Conservation (phyloP, 768 basidiomycete species). For the Pisolithus microcarpus region DNA sequence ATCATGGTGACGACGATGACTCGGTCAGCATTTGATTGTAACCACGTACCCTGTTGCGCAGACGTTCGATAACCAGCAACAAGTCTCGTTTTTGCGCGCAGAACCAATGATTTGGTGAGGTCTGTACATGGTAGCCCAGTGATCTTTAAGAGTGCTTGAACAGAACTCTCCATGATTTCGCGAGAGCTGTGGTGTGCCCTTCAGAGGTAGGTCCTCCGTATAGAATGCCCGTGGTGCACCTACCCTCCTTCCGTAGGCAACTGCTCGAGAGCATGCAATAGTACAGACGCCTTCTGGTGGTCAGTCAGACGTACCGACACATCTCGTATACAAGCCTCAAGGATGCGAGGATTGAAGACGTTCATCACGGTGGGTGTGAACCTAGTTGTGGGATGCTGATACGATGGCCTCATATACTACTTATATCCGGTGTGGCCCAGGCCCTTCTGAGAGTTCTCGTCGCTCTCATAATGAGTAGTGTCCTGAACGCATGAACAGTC, state of each 20-base stretch:
- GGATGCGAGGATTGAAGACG: constrained; percentile 69
- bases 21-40: neutral
- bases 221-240: constrained; percentile 11
- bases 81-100: constrained; percentile 63
- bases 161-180: constrained; percentile 65
- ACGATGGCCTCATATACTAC: neutral
- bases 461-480: neutral
- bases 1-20: neutral
- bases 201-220: constrained; percentile 3
- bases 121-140: constrained; percentile 44
- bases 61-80: constrained; percentile 51
- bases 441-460: too few relatives aligned
- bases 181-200: constrained; percentile 32
- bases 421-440: neutral
- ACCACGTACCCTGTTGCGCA: constrained; percentile 52
- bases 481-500: neutral
- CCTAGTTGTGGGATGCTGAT: neutral
- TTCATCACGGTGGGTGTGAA: constrained; percentile 37
- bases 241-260: constrained; percentile 61
- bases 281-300: constrained; percentile 61
- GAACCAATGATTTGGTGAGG: constrained; percentile 52
- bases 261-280: constrained; percentile 77
- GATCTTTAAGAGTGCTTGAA: constrained; percentile 62
- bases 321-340: constrained; percentile 71
- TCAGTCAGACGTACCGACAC: constrained; percentile 50